Conservation (phyloP, 768 basidiomycete species). For the Suillus fuscotomentosus region DNA sequence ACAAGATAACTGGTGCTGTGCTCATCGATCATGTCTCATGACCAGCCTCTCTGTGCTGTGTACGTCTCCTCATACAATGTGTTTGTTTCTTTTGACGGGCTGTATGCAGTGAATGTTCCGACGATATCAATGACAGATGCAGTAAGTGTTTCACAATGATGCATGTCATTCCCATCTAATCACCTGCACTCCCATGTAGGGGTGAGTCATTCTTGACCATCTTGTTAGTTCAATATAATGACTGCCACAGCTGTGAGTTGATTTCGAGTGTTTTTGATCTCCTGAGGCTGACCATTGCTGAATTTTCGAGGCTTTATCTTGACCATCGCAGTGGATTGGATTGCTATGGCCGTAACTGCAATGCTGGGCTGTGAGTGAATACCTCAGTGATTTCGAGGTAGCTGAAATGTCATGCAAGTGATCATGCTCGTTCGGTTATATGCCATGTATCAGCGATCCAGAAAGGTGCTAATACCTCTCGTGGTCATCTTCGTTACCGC, state of each 20-base stretch:
- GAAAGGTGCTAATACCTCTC: background rate
- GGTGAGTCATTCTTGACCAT: too few species aligned
- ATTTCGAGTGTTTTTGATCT: background rate
- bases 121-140: too few species aligned
- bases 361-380: background rate
- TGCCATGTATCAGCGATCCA: background rate
- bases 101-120: too few species aligned
- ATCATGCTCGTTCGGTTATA: background rate
- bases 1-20: background rate
- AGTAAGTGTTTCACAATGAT: background rate
- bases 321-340: background rate
- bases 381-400: background rate
- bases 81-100: background rate
- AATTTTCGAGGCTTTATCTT: background rate
- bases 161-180: background rate
- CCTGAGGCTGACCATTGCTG: background rate
- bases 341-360: background rate
- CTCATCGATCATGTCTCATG: background rate
- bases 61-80: background rate
- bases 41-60: background rate
- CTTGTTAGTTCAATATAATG: too few species aligned
- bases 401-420: background rate
- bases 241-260: too few species aligned
- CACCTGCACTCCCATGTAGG: background rate
- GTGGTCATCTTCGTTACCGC: background rate